phyloP scores from a whole-genome alignment of 768 basidiomycete genomes.

The Goffeauzyma gilvescens region DNA sequence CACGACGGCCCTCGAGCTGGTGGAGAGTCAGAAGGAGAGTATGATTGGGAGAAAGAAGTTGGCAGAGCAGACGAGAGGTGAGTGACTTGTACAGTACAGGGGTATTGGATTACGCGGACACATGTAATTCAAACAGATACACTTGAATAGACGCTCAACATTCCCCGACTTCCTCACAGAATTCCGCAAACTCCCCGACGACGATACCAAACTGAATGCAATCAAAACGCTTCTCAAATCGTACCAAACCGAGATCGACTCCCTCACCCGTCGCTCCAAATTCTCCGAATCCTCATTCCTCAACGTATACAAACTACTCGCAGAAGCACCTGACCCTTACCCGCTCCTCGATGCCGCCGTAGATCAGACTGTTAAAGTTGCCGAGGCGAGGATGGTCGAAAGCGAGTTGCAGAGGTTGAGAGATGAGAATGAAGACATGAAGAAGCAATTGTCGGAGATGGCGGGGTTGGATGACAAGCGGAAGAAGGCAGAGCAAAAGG shows the following conservation, averaged over 20 bases:
- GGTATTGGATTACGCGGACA: background rate
- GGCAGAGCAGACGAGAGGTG: slow-evolving; percentile 93
- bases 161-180: slow-evolving; percentile 38
- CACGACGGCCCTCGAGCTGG: slow-evolving; percentile 77
- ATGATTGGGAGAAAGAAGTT: slow-evolving; percentile 80
- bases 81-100: too few species aligned
- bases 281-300: slow-evolving; percentile 84
- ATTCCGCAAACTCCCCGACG: slow-evolving; percentile 83
- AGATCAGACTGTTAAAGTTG: slow-evolving; percentile 78
- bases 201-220: slow-evolving; percentile 57
- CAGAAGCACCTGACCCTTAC: slow-evolving; percentile 94
- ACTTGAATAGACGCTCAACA: background rate
- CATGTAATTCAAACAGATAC: too few species aligned
- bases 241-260: slow-evolving; percentile 93
- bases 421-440: slow-evolving; percentile 67
- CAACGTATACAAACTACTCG: slow-evolving; percentile 87
- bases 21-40: slow-evolving; percentile 97
- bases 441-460: slow-evolving; percentile 48
- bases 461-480: slow-evolving; percentile 47
- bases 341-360: slow-evolving; percentile 88
- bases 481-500: slow-evolving; percentile 54
- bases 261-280: slow-evolving; percentile 78
- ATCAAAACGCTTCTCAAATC: slow-evolving; percentile 88
- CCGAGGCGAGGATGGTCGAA: slow-evolving; percentile 62
- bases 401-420: slow-evolving; percentile 50